Evolutionary conservation across 345 rosid genomes (phyloP), one percentile per base, ranked within the genome.

Genomic region (Eucalyptus erythrocorys): DNA sequence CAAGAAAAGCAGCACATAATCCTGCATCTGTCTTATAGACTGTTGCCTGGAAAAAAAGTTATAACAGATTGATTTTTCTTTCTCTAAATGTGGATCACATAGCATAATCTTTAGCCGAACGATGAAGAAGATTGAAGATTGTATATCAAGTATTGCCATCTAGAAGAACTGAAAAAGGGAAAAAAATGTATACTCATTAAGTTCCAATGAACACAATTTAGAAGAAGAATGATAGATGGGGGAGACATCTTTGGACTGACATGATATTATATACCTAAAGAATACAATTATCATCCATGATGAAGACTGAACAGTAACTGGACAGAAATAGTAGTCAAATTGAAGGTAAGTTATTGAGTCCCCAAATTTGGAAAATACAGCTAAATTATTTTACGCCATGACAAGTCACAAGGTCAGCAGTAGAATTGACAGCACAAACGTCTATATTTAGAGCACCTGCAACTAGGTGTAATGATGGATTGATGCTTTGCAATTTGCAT

Each of bases 1-100:
- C 99, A 91, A 97, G 98, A 91, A 96, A 97, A 89, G 99, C 98
- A 86, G 98, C 92, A 89, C 99, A 97, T 48, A 87, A 57, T 91
- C 95, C 96, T 76, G 97, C 92, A 86, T 90, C 91, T 79, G 98
- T 91, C 91, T 94, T 92, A 86, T 96, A 97, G 48, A 96, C 95
- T 89, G 98, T 86, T n/a, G 94, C 97, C 99, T 97, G 95, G 82
- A 84, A 86, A 59, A 85, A 57, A 45, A 48, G 43, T 49, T 8
- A 47, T 85, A 3, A 45, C 37, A 49, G 45, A 85, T 10, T n/a
- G 27, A 30, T 42, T 85, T 51, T 51, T 85, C 37, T 76, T 37
- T 37, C 82, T 71, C 45, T 37, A 76, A 37, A 19, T 76, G 82
- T 76, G 47, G 27, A 76, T 42, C 84, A 76, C 84, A 76, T 43